phyloP scores from a whole-genome alignment of 768 basidiomycete genomes.

The Serendipita sp. region DNA sequence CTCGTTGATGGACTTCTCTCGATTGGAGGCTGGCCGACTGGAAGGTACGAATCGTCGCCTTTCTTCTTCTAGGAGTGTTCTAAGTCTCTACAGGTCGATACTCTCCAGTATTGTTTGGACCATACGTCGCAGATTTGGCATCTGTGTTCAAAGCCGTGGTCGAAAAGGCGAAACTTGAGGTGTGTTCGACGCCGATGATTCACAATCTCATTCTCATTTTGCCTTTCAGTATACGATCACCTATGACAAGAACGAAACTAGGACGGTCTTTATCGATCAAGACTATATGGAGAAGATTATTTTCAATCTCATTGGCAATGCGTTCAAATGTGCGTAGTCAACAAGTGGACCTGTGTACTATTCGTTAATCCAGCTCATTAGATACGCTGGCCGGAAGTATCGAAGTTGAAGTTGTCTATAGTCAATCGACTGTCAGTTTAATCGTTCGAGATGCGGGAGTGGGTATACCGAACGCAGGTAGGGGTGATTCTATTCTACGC shows the following conservation, averaged over 20 bases:
- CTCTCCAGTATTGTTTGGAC: conserved; percentile 19
- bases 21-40: conserved; percentile 21
- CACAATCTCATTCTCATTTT: background rate
- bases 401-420: conserved; percentile 19
- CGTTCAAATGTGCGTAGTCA: conserved; percentile 19
- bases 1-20: conserved; percentile 26
- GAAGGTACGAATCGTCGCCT: background rate
- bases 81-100: conserved; percentile 17
- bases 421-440: conserved; percentile 17
- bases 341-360: conserved; percentile 10
- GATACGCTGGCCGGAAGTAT: conserved; percentile 22
- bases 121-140: conserved; percentile 21
- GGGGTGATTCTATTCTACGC: background rate
- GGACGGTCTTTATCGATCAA: conserved; percentile 20
- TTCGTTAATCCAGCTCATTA: conserved; percentile 16
- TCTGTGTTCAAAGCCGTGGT: conserved; percentile 23
- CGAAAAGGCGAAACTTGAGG: conserved; percentile 17
- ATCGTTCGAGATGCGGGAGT: conserved; percentile 25
- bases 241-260: conserved; percentile 15
- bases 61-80: background rate
- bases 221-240: conserved; percentile 17
- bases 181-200: background rate
- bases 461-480: conserved; percentile 22
- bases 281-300: conserved; percentile 17
- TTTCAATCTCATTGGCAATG: conserved; percentile 25